phyloP scores from a whole-genome alignment of 257 asterid genomes.

The Solanum sejunctum region DNA sequence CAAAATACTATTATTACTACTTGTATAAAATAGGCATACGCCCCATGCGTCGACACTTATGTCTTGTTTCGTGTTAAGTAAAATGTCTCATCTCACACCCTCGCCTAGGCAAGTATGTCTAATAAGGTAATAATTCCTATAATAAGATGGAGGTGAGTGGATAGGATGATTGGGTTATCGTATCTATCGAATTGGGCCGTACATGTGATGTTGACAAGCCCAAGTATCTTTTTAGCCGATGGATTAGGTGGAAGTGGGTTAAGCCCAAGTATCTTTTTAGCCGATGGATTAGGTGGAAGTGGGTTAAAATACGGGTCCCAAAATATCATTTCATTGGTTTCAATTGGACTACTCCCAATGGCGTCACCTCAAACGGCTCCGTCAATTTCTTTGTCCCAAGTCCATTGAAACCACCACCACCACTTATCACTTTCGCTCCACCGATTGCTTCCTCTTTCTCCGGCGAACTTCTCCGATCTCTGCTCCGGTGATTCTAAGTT shows the following conservation, averaged over 20 bases:
- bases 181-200: neutral
- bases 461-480: neutral
- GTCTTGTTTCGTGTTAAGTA: too few relatives aligned
- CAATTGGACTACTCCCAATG: neutral
- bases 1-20: too few relatives aligned
- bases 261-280: neutral
- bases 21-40: too few relatives aligned
- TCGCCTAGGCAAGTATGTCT: too few relatives aligned
- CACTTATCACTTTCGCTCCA: neutral
- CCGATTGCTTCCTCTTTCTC: neutral
- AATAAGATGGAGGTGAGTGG: neutral
- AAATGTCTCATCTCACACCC: too few relatives aligned
- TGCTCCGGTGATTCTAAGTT: neutral
- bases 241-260: neutral
- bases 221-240: neutral
- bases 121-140: too few relatives aligned
- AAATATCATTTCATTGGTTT: neutral
- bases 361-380: conserved; percentile 1
- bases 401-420: neutral
- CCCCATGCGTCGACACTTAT: too few relatives aligned
- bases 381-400: neutral
- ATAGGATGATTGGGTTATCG: neutral
- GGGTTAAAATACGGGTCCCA: neutral
- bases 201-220: neutral
- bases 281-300: neutral